These are phyloP conservation scores for Coemansia javaensis DNA, from an alignment of 192 early-diverging fungal species.

Conservation along the genomic window DNA sequence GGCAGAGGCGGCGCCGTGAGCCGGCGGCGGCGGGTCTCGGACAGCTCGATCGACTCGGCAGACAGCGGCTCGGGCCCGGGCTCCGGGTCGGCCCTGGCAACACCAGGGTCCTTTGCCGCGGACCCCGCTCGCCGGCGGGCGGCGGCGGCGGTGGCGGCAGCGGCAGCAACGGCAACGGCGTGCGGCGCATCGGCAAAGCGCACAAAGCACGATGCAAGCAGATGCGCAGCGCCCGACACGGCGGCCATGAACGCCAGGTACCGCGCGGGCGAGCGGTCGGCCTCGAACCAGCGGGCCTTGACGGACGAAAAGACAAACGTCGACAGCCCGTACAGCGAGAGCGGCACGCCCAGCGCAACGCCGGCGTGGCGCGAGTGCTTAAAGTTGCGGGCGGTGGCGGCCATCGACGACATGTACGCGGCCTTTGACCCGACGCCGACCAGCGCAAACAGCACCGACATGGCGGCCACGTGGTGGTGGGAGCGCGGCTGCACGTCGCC, in stretches of 20 bases:
- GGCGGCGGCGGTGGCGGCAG: not conserved
- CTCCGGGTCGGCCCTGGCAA: not conserved
- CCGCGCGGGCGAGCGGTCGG: conserved; percentile 38
- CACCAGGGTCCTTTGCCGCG: not conserved
- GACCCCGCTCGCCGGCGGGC: conserved; percentile 16
- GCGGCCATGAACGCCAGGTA: conserved; percentile 54
- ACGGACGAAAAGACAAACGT: conserved; percentile 59
- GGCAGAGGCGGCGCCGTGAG: conserved; percentile 28
- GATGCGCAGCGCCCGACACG: conserved; percentile 44
- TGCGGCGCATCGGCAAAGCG: conserved; percentile 9
- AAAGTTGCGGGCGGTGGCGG: conserved; percentile 59
- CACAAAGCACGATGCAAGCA: conserved; percentile 42
- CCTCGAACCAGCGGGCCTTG: conserved; percentile 50
- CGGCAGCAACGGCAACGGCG: no score
- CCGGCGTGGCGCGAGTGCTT: conserved; percentile 46
- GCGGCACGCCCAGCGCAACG: conserved; percentile 57
- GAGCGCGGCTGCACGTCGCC: conserved; percentile 2
- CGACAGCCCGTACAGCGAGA: conserved; percentile 58
- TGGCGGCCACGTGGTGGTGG: conserved; percentile 31
- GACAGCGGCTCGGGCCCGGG: not conserved
- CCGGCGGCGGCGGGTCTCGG: conserved; percentile 32
- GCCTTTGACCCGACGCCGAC: conserved; percentile 59
- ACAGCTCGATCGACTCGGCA: conserved; percentile 31
- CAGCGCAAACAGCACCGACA: conserved; percentile 52
- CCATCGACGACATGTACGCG: conserved; percentile 59